Conservation (phyloP, 2,329 filamentous ascomycete species). For the Trichoderma koningii region DNA sequence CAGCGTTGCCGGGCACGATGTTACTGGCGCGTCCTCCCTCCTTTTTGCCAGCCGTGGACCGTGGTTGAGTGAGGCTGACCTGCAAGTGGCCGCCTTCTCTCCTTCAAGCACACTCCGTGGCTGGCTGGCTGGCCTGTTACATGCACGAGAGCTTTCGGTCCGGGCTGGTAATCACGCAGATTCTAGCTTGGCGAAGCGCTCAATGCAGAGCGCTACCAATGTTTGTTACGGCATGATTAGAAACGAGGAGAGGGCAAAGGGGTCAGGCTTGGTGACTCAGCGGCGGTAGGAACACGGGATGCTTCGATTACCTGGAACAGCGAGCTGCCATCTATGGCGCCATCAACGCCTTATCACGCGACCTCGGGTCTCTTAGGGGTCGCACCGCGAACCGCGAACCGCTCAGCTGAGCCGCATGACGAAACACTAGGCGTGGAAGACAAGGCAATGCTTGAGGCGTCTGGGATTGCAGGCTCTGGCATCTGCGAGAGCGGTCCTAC, state of each 20-base stretch:
- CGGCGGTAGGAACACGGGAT: not conserved
- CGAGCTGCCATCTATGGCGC: conserved; percentile 1
- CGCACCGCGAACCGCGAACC: conserved; percentile 6
- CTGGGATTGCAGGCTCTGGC: not conserved
- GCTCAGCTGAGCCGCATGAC: not conserved
- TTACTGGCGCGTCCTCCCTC: conserved; percentile 3
- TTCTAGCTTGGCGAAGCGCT: conserved; percentile 3
- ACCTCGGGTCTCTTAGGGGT: not conserved
- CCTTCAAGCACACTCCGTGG: conserved; percentile 14
- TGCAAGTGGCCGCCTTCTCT: conserved; percentile 6
- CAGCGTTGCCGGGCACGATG: not conserved
- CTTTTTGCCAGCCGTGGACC: conserved; percentile 2
- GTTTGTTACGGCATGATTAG: not conserved
- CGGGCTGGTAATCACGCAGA: not conserved
- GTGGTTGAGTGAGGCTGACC: conserved; percentile 7
- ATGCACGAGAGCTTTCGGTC: conserved; percentile 13
- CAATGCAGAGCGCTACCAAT: not conserved
- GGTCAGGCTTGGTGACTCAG: not conserved
- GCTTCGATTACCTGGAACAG: not conserved
- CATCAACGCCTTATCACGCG: conserved; percentile 17
- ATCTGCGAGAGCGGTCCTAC: not conserved
- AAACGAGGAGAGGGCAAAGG: not conserved
- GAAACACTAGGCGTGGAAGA: not conserved
- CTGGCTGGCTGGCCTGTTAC: conserved; percentile 24
- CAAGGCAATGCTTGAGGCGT: conserved; percentile 3